Conservation (phyloP, 2,329 filamentous ascomycete genomes). For the Ceratocystis harringtonii region DNA sequence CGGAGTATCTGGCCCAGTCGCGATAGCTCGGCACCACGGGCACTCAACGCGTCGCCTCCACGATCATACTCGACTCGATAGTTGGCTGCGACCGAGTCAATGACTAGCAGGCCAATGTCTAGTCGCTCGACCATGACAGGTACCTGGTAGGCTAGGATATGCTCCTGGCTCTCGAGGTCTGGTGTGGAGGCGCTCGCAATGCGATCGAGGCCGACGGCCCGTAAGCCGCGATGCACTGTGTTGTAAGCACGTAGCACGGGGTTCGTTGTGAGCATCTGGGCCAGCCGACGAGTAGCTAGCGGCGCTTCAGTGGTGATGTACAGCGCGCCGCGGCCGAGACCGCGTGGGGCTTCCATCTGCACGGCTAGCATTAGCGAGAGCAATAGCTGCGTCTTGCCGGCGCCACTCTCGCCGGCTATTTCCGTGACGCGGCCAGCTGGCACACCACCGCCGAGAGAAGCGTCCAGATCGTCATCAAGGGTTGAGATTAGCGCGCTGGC, state of each 20-base stretch:
- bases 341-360: constrained; percentile 62
- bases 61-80: constrained; percentile 70
- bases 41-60: constrained; percentile 47
- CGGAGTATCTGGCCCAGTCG: constrained; percentile 62
- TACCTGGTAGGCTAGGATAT: constrained; percentile 84
- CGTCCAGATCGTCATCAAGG: constrained; percentile 59
- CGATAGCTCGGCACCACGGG: constrained; percentile 60
- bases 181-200: constrained; percentile 72
- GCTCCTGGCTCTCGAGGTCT: constrained; percentile 87
- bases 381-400: constrained; percentile 89
- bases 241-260: constrained; percentile 32
- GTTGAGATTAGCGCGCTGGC: constrained; percentile 48
- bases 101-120: constrained; percentile 63
- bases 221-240: constrained; percentile 23
- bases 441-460: constrained; percentile 58
- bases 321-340: constrained; percentile 57
- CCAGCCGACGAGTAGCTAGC: constrained; percentile 65
- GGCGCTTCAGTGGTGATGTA: constrained; percentile 91
- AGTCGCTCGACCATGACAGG: constrained; percentile 67
- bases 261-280: constrained; percentile 52
- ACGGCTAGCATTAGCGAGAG: constrained; percentile 69
- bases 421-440: constrained; percentile 72
- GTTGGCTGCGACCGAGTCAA: constrained; percentile 91
- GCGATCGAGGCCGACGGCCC: constrained; percentile 49
- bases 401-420: constrained; percentile 82